A percentile compares a stretch with the other conserved stretches of the same genome.
Conservation (phyloP, 768 basidiomycete species). For the Leccinellum albellum region DNA sequence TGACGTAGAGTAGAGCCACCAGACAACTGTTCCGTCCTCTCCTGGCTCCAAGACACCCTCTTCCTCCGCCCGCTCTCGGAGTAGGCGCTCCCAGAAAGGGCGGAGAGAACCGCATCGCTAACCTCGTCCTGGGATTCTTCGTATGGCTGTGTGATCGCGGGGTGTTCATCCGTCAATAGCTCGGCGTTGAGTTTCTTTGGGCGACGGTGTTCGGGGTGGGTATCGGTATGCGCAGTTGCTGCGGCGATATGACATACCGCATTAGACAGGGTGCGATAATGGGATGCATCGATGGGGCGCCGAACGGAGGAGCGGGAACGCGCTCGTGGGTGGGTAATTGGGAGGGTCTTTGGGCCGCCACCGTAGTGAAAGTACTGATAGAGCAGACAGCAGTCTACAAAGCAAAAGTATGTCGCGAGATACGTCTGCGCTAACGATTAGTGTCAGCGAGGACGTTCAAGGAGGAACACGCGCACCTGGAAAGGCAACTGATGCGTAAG, state of each 20-base stretch:
- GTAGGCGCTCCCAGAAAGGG: conserved; percentile 70
- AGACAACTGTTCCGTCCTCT: conserved; percentile 49
- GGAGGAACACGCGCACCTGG: conserved; percentile 55
- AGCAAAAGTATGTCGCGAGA: conserved; percentile 88
- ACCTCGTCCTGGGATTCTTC: conserved; percentile 38
- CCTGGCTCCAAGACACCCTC: conserved; percentile 67
- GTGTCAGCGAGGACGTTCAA: conserved; percentile 3
- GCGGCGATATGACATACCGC: conserved; percentile 72
- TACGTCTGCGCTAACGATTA: conserved; percentile 54
- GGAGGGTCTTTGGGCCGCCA: conserved; percentile 33
- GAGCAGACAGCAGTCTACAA: conserved; percentile 73
- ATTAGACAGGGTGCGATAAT: conserved; percentile 64
- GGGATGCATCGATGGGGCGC: conserved; percentile 50
- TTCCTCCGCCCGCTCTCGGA: conserved; percentile 64
- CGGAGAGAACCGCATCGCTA: conserved; percentile 50
- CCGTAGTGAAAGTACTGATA: conserved; percentile 81
- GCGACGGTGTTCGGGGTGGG: conserved; percentile 34
- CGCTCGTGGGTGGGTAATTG: conserved; percentile 33
- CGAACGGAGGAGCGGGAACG: conserved; percentile 44
- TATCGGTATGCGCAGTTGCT: conserved; percentile 62
- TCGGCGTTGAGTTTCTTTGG: conserved; percentile 26
- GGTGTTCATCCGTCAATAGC: conserved; percentile 19
- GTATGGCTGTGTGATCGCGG: conserved; percentile 11
- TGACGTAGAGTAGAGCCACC: conserved; percentile 44
- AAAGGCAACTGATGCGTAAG: conserved; percentile 93